Evolutionary conservation across 345 rosid species (phyloP).

Genomic region (Camelina neglecta): DNA sequence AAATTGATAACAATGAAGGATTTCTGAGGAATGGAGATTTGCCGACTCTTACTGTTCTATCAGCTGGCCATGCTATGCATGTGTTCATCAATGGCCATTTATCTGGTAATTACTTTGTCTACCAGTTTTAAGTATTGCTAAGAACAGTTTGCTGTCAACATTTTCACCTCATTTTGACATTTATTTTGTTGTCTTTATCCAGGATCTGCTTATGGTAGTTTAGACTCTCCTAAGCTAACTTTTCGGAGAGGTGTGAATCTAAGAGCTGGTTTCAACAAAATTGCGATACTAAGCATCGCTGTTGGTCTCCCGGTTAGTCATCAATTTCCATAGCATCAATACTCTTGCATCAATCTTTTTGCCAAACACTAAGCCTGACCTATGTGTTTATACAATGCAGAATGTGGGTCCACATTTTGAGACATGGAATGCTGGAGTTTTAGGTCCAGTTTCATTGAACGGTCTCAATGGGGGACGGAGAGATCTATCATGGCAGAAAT

Average conservation of each 20-base stretch:
- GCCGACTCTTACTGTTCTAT: slow-evolving; percentile 67
- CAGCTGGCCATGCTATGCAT: slow-evolving; percentile 97
- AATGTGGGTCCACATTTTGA: slow-evolving; percentile 98
- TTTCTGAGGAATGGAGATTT: slow-evolving; percentile 60
- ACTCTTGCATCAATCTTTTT: slow-evolving; percentile 6
- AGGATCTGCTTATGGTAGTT: slow-evolving; percentile 94
- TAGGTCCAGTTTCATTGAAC: slow-evolving; percentile 82
- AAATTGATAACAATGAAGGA: slow-evolving; percentile 57
- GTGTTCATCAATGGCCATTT: slow-evolving; percentile 85
- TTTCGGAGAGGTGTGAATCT: slow-evolving; percentile 69
- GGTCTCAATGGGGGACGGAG: slow-evolving; percentile 83
- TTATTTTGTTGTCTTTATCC: slow-evolving; percentile 28
- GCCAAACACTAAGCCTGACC: not conserved
- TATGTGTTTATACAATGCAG: slow-evolving; percentile 50
- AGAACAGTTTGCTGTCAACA: not conserved
- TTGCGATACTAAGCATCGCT: slow-evolving; percentile 84
- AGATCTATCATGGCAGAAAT: slow-evolving; percentile 96
- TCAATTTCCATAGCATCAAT: slow-evolving; percentile 31
- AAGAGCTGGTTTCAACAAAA: slow-evolving; percentile 85
- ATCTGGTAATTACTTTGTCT: slow-evolving; percentile 54
- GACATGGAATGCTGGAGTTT: slow-evolving; percentile 96
- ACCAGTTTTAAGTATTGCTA: slow-evolving; percentile 12
- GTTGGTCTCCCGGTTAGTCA: slow-evolving; percentile 95
- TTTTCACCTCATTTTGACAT: slow-evolving; percentile 22
- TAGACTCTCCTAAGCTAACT: slow-evolving; percentile 86